These are phyloP conservation scores for Yamadazyma laniorum DNA, from an alignment of 805 yeast genomes.

Conservation along the genomic window DNA sequence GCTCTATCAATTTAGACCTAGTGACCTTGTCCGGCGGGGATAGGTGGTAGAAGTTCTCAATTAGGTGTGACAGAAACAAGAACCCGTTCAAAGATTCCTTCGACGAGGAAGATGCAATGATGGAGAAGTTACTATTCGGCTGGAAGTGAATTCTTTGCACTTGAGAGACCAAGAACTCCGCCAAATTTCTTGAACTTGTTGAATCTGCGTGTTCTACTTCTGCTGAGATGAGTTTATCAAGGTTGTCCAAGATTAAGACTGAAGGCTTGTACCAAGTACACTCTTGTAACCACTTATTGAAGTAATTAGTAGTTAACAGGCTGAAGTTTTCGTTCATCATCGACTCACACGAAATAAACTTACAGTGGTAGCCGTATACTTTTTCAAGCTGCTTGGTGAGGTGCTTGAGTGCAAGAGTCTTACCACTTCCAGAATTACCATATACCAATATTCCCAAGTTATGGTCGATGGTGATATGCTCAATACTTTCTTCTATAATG, in stretches of 20 bases:
- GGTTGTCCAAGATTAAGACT: constrained; percentile 70
- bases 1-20: constrained; percentile 47
- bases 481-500: constrained; percentile 37
- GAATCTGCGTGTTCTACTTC: constrained; percentile 62
- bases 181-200: constrained; percentile 57
- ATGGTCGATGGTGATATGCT: constrained; percentile 41
- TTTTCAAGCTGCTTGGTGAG: constrained; percentile 36
- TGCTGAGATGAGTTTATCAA: constrained; percentile 70
- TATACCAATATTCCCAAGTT: constrained; percentile 58
- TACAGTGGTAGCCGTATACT: constrained; percentile 44
- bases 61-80: constrained; percentile 64
- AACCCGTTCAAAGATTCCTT: constrained; percentile 62
- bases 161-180: constrained; percentile 53
- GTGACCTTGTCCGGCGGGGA: constrained; percentile 67
- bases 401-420: constrained; percentile 52
- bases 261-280: constrained; percentile 80
- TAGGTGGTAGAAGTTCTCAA: constrained; percentile 61
- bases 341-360: constrained; percentile 52
- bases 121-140: constrained; percentile 46
- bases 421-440: constrained; percentile 84
- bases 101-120: constrained; percentile 62
- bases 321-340: constrained; percentile 54
- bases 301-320: constrained; percentile 42
- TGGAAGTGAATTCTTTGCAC: constrained; percentile 45
- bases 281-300: constrained; percentile 44